phyloP scores from a whole-genome alignment of 1,139 yeast genomes.

The Chernovozyma sophiae-reginae region DNA sequence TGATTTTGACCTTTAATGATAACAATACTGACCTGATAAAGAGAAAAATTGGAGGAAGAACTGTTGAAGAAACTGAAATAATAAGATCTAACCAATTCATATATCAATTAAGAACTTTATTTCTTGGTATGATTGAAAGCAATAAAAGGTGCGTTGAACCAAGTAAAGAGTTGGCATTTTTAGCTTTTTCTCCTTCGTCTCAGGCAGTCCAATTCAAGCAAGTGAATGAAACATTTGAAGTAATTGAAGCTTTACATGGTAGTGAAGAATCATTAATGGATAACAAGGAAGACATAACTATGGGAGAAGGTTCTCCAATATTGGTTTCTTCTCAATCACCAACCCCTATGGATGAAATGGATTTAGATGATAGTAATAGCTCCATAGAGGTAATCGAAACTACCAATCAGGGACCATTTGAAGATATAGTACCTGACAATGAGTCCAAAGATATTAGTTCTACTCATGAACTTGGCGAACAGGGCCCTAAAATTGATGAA shows the following conservation, averaged over 20 bases:
- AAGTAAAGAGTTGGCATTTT: conserved; percentile 75
- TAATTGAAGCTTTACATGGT: conserved; percentile 8
- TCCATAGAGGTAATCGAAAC: conserved; percentile 8
- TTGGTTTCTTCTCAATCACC: conserved; percentile 12
- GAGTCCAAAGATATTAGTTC: background rate
- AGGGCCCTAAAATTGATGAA: background rate
- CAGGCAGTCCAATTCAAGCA: conserved; percentile 57
- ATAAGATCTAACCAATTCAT: conserved; percentile 79
- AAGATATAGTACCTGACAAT: conserved; percentile 1
- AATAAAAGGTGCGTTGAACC: conserved; percentile 70
- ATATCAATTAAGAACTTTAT: conserved; percentile 64
- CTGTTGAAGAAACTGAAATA: conserved; percentile 68
- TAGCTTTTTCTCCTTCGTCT: conserved; percentile 78
- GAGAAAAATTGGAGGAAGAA: conserved; percentile 83
- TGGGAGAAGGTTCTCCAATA: conserved; percentile 7
- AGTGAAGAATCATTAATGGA: conserved; percentile 9
- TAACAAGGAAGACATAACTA: conserved; percentile 5
- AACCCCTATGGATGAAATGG: conserved; percentile 5
- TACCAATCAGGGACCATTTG: conserved; percentile 2
- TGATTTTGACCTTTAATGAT: conserved; percentile 53
- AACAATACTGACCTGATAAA: conserved; percentile 15
- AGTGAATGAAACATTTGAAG: conserved; percentile 8
- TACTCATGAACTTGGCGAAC: background rate
- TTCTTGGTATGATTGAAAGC: conserved; percentile 64
- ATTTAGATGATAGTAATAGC: conserved; percentile 2